Base-by-base conservation (phyloP, 768 basidiomycete genomes). In the Pleurotus ostreatus region DNA sequence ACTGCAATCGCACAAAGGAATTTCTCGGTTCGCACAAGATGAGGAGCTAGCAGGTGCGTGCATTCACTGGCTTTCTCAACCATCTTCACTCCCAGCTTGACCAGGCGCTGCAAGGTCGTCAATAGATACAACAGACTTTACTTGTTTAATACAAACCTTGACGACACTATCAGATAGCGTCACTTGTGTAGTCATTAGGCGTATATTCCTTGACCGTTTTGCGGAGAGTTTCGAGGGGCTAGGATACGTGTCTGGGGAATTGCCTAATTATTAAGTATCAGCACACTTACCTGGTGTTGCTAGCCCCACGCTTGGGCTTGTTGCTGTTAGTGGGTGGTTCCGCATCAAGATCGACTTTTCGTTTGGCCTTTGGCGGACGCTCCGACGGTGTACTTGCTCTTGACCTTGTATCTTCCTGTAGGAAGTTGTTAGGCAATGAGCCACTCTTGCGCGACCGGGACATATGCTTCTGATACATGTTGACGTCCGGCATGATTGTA, bases 11-110 rank as follows among this genome's bases (percentile, higher is more conserved):
- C 91, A 61, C 84, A 85, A 0, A 97, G 75, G 65, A 96, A 89
- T 67, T 96, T 97, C 65, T 94, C 89, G 1, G 94, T 96, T 4
- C 94, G 81, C 4, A 86, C 83, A 22, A 95, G 74, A 23, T 76
- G 74, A 34, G 78, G 80, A 8, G 83, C 81, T 46, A 96, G 68
- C 11, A 97, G 77, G 70, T 95, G 91, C 0, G 92, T 96, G 63
- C 88, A 92, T 54, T 92, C 84, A 1, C 68, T 64, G 0, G 87
- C 75, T 34, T 82, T 79, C 1, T 78, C 76, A 6, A 83, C 83
- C 56, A 85, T 72, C 60, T 79, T 84, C 6, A 81, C 85, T 0
- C 92, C 93, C 0, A 94, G 68, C 62, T 81, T 84, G 1, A 66
- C 69, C 37, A 95, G 67, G 3, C 69, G 70, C 92, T 94, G 57